Evolutionary conservation across 192 early-diverging fungal species (phyloP).

Genomic region (Phycomyces nitens): DNA sequence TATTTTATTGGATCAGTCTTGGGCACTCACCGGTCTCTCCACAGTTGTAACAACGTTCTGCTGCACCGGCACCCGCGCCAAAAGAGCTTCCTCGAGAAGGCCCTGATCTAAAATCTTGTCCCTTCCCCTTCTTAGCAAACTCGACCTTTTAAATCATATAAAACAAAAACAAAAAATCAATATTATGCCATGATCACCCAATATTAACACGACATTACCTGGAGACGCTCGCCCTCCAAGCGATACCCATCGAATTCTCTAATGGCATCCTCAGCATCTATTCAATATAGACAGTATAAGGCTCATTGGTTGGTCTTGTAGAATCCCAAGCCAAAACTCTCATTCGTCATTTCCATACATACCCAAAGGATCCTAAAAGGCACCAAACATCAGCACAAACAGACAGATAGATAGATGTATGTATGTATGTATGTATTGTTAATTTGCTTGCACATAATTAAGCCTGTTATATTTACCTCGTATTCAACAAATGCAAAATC

Average conservation of each 20-base stretch:
- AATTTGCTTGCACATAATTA: background rate
- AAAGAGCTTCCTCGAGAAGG: background rate
- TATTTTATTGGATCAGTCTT: background rate
- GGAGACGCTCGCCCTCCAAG: conserved; percentile 26
- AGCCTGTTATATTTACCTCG: conserved; percentile 18
- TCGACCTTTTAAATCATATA: conserved; percentile 3
- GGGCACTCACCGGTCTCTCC: conserved; percentile 24
- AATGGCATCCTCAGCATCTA: conserved; percentile 35
- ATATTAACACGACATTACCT: conserved; percentile 2
- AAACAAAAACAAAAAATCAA: too few species aligned
- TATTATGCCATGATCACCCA: background rate
- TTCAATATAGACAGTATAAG: background rate
- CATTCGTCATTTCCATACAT: background rate
- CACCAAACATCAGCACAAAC: too few species aligned
- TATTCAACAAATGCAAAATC: conserved; percentile 33
- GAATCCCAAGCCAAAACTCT: too few species aligned
- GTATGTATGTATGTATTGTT: background rate
- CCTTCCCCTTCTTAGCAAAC: conserved; percentile 12
- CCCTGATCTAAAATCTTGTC: conserved; percentile 1
- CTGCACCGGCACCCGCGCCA: conserved; percentile 2
- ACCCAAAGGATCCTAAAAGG: background rate
- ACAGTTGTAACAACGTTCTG: conserved; percentile 36
- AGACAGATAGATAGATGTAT: too few species aligned
- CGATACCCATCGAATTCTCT: conserved; percentile 28
- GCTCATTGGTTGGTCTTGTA: background rate